Base-by-base conservation (phyloP, 2,329 filamentous ascomycete genomes). In the Fusarium domesticum region DNA sequence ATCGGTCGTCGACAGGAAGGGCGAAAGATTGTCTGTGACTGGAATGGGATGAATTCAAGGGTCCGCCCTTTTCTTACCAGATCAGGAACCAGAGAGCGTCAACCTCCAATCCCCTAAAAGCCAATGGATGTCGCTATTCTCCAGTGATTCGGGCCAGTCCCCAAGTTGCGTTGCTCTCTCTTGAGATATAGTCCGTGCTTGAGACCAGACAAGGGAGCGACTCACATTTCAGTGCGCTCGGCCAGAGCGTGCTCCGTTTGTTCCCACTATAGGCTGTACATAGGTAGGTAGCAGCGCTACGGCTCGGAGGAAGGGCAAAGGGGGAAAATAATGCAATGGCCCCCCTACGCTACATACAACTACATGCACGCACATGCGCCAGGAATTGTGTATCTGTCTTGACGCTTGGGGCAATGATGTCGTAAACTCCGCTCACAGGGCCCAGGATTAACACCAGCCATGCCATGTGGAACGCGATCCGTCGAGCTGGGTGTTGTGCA, bases 141-240 rank as follows among this genome's bases (percentile, higher is more conserved):
- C 23, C 23, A 8, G 23, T 28, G 23, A 28, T 12, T 28, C 23
- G 4, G 23, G 14, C 23, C 23, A 28, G 23, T 28, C 23, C n/a
- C n/a, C n/a, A n/a, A n/a, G n/a, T n/a, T n/a, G n/a, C n/a, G n/a
- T n/a, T n/a, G n/a, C n/a, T n/a, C 49, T 53, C 45, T 41, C 40
- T 40, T 44, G 52, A 45, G 35, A 39, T 18, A 30, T 20, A 14
- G 50, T 45, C 50, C 38, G 50, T 51, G 57, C 52, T 45, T 50
- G 31, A 42, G 38, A 43, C 53, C 51, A 52, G 39, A 50, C 57
- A 60, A 47, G 57, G 55, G 50, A 57, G 53, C 52, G 54, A 60
- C 57, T 60, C 57, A 59, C 56, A 57, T 60, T 60, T 60, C 57
- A 60, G 57, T 56, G 56, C 57, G 55, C 45, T 47, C 48, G 45